These are phyloP conservation scores for Monascus ruber DNA, from an alignment of 2,329 filamentous ascomycete species.

Conservation along the genomic window DNA sequence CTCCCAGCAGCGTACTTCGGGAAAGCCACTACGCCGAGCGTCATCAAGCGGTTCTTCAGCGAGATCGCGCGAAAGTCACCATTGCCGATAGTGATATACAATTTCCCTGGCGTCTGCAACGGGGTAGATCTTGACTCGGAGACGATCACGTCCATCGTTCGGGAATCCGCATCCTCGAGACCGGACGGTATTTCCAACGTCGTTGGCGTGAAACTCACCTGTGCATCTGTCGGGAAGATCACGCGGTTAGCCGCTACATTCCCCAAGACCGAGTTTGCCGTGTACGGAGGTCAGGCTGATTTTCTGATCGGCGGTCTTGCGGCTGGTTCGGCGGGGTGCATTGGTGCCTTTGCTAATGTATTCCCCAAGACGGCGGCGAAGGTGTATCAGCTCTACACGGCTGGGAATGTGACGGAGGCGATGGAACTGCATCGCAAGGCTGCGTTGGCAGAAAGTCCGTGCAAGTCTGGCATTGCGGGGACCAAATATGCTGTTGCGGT, in stretches of 20 bases:
- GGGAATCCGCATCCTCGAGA: slow-evolving; percentile 22
- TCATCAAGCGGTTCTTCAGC: slow-evolving; percentile 49
- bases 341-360: slow-evolving; percentile 47
- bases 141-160: slow-evolving; percentile 44
- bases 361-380: slow-evolving; percentile 45
- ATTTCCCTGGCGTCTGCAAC: slow-evolving; percentile 58
- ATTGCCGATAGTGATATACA: slow-evolving; percentile 54
- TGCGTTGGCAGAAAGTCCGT: slow-evolving; percentile 53
- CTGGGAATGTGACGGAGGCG: slow-evolving; percentile 48
- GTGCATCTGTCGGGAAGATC: slow-evolving; percentile 51
- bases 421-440: slow-evolving; percentile 49
- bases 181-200: slow-evolving; percentile 35
- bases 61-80: slow-evolving; percentile 43
- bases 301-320: slow-evolving; percentile 50
- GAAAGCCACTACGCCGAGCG: slow-evolving; percentile 46
- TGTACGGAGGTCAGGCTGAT: slow-evolving; percentile 62
- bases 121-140: slow-evolving; percentile 58
- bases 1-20: slow-evolving; percentile 56
- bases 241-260: slow-evolving; percentile 44
- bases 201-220: slow-evolving; percentile 56
- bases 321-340: slow-evolving; percentile 44
- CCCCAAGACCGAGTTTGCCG: slow-evolving; percentile 47
- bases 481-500: slow-evolving; percentile 58
- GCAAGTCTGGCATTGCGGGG: slow-evolving; percentile 54
- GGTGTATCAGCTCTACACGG: slow-evolving; percentile 51